A percentile compares a stretch with the other conserved stretches of the same genome.
These are phyloP conservation scores for Penicillium canescens DNA, from an alignment of 495 filamentous ascomycete species.

Conservation along the genomic window DNA sequence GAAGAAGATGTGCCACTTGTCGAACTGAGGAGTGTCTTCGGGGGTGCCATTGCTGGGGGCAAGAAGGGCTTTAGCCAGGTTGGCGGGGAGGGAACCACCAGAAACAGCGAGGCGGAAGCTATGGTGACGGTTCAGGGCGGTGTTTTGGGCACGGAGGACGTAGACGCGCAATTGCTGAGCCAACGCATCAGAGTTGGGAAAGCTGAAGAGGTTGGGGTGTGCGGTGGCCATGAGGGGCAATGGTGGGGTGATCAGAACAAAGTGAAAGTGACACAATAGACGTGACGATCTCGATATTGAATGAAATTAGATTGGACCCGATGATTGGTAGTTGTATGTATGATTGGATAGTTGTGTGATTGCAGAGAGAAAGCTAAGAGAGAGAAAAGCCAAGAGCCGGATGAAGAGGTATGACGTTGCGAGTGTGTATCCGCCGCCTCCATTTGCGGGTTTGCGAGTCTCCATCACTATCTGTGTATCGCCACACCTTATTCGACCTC, in stretches of 20 bases:
- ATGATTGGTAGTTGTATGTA: too few species aligned
- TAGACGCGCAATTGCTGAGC: slow-evolving; percentile 76
- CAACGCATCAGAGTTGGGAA: slow-evolving; percentile 64
- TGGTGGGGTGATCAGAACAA: slow-evolving; percentile 20
- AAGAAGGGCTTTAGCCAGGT: slow-evolving; percentile 80
- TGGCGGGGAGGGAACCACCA: slow-evolving; percentile 87
- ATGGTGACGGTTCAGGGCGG: slow-evolving; percentile 73
- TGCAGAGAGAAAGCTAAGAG: background rate
- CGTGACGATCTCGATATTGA: background rate
- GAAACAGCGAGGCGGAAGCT: slow-evolving; percentile 91
- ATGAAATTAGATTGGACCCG: too few species aligned
- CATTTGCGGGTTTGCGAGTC: too few species aligned
- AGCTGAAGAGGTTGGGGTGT: slow-evolving; percentile 85
- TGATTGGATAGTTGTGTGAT: too few species aligned
- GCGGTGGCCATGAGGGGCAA: slow-evolving; percentile 44
- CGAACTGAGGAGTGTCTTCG: slow-evolving; percentile 70
- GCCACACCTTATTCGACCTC: slow-evolving; percentile 15
- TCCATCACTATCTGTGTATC: background rate
- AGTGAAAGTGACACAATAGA: slow-evolving; percentile 3
- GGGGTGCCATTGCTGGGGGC: slow-evolving; percentile 52
- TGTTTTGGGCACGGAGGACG: slow-evolving; percentile 75
- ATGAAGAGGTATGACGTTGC: slow-evolving; percentile 6
- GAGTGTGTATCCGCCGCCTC: background rate
- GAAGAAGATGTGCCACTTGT: slow-evolving; percentile 97
- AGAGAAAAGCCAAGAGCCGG: background rate